A percentile compares a stretch with the other conserved stretches of the same genome.
Conservation (phyloP, 371 early-diverging fungal species). For the Mortierella sp. region DNA sequence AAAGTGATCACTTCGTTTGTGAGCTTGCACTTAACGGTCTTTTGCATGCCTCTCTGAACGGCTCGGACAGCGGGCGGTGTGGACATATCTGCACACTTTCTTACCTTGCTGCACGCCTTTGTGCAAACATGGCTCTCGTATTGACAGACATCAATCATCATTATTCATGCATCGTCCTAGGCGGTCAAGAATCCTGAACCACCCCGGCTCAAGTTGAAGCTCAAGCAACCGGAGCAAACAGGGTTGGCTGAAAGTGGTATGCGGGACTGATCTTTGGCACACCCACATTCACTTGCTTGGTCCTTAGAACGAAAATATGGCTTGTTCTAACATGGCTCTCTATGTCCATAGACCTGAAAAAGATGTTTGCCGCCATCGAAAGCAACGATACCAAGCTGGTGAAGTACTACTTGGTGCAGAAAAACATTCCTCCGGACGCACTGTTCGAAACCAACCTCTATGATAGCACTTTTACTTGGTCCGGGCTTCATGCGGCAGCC, state of each 20-base stretch:
- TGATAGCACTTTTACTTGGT: slow-evolving; percentile 79
- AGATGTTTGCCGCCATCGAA: slow-evolving; percentile 44
- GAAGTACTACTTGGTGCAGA: slow-evolving; percentile 22
- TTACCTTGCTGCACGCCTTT: not conserved
- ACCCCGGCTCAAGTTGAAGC: slow-evolving; percentile 41
- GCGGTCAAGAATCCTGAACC: slow-evolving; percentile 31
- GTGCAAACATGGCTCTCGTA: no score
- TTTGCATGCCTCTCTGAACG: not conserved
- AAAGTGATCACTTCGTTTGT: slow-evolving; percentile 1
- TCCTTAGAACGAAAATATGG: not conserved
- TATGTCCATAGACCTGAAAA: slow-evolving; percentile 28
- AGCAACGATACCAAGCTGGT: slow-evolving; percentile 41
- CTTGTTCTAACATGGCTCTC: no score
- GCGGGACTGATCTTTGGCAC: not conserved
- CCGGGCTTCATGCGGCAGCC: slow-evolving; percentile 87
- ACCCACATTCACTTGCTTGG: not conserved
- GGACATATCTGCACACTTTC: no score
- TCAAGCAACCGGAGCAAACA: slow-evolving; percentile 48
- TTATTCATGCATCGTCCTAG: not conserved
- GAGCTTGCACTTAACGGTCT: not conserved
- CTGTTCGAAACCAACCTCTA: slow-evolving; percentile 67
- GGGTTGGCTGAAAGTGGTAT: slow-evolving; percentile 37
- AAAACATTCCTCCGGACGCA: slow-evolving; percentile 63
- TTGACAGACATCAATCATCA: no score
- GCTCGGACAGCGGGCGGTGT: not conserved